A percentile compares a stretch with the other conserved stretches of the same genome.
Conservation (phyloP, 176 grass and related monocot species). For the Oropetium thomaeum region DNA sequence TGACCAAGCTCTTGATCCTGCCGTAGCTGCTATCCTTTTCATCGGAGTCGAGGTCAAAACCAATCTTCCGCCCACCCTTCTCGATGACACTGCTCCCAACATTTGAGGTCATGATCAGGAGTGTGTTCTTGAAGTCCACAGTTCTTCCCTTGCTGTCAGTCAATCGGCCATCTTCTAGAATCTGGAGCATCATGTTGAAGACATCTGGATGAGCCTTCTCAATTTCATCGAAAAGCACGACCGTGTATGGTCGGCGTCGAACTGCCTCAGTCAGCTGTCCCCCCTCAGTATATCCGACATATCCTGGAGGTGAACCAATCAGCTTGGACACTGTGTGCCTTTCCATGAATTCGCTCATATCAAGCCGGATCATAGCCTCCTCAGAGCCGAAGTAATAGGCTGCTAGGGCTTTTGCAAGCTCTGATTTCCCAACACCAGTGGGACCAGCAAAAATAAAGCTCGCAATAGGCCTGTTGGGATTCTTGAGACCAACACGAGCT, state of each 20-base stretch:
- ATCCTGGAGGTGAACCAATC: slow-evolving; percentile 87
- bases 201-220: slow-evolving; percentile 91
- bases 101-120: slow-evolving; percentile 94
- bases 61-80: slow-evolving; percentile 78
- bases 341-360: slow-evolving; percentile 99
- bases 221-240: slow-evolving; percentile 87
- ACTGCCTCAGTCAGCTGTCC: slow-evolving; percentile 94
- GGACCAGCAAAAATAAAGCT: slow-evolving; percentile 96
- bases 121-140: slow-evolving; percentile 93
- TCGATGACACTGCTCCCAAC: slow-evolving; percentile 92
- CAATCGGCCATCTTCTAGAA: slow-evolving; percentile 81
- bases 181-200: slow-evolving; percentile 99
- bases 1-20: slow-evolving; percentile 80
- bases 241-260: slow-evolving; percentile 71
- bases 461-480: slow-evolving; percentile 81
- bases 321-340: slow-evolving; percentile 87
- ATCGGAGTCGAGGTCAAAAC: slow-evolving; percentile 73
- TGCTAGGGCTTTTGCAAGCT: slow-evolving; percentile 79
- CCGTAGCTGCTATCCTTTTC: slow-evolving; percentile 87
- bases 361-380: slow-evolving; percentile 94
- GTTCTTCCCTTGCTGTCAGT: slow-evolving; percentile 96
- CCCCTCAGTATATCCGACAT: slow-evolving; percentile 94
- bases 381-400: slow-evolving; percentile 83
- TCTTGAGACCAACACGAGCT: slow-evolving; percentile 83
- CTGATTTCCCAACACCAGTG: slow-evolving; percentile 94